Base-by-base conservation (phyloP, 768 basidiomycete species). In the Suillus plorans region DNA sequence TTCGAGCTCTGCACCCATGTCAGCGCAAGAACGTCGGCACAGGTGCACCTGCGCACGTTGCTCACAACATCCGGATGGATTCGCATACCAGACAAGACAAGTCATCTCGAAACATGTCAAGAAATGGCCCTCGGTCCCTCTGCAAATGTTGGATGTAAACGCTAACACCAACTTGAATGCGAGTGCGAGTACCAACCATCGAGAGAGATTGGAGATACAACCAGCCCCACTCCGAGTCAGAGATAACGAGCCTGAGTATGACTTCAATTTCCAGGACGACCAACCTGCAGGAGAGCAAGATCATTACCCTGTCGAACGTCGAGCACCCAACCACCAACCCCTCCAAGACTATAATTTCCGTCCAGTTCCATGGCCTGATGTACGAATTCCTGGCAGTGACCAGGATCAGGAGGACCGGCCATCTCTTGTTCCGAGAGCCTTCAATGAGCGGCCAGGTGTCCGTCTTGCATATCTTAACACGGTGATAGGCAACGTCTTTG, bases 401-500 rank as follows among this genome's bases (percentile, higher is more conserved):
- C 56, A 41, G 22, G 56, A 58, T 58, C 34, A 36, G 8, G 56
- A 36, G 36, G 56, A 58, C 7, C 14, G 22, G 9, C 56, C 16
- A 4, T 58, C 31, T 12, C 34, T 58, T 7, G 4, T 58, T n/a
- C 34, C 22, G 36, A 14, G n/a, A 25, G 56, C 56, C 22, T 49
- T 49, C 47, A 22, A 49, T 18, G 68, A 68, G 39, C 36, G 10
- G 8, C 42, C 67, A 25, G 50, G 55, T 41, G 65, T 69, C 45
- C 39, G 69, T 7, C 69, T 22, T 22, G 47, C 47, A 10, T 49
- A 49, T 22, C 47, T 49, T 22, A 49, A 49, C 22, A 25, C 47
- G 14, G 69, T 69, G 12, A 59, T 60, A 5, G 59, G 41, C 41
- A 69, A 69, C 41, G 62, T 69, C 37, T 69, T 63, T 41, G n/a